A percentile compares a stretch with the other conserved stretches of the same genome.
Evolutionary conservation across 176 grass and related monocot species (phyloP).

Genomic region (Puccinellia tenuiflora): DNA sequence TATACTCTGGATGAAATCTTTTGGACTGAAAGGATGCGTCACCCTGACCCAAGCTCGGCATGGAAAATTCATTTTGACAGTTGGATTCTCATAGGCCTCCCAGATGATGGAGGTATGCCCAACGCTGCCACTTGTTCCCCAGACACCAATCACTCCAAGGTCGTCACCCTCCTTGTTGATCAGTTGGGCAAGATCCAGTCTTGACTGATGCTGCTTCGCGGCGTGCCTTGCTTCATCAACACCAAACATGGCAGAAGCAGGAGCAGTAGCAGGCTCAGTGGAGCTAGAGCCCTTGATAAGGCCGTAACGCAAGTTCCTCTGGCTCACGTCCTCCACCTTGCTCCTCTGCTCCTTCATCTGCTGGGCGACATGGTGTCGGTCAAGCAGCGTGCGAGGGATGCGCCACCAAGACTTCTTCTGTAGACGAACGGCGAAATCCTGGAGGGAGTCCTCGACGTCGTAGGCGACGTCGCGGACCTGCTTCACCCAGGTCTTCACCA

Average conservation of each 20-base stretch:
- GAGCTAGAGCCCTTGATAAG: background rate
- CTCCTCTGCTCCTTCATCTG: background rate
- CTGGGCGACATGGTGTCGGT: background rate
- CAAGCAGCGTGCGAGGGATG: background rate
- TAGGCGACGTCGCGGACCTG: background rate
- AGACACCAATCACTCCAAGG: background rate
- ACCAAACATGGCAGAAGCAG: background rate
- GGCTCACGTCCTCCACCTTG: background rate
- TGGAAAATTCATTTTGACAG: background rate
- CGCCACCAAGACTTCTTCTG: background rate
- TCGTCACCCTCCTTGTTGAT: background rate
- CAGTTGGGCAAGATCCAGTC: background rate
- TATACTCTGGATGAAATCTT: background rate
- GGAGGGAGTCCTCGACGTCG: background rate
- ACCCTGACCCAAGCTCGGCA: conserved; percentile 19
- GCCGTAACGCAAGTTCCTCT: background rate
- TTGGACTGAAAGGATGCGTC: background rate
- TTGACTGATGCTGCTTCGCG: background rate
- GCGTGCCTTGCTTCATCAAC: background rate
- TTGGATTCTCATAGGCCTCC: background rate
- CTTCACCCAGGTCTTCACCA: conserved; percentile 18
- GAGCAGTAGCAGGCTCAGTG: too few species aligned
- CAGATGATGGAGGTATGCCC: background rate
- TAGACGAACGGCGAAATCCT: too few species aligned
- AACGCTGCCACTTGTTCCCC: background rate